Base-by-base conservation (phyloP, 495 filamentous ascomycete species). In the Xylaria grammica region DNA sequence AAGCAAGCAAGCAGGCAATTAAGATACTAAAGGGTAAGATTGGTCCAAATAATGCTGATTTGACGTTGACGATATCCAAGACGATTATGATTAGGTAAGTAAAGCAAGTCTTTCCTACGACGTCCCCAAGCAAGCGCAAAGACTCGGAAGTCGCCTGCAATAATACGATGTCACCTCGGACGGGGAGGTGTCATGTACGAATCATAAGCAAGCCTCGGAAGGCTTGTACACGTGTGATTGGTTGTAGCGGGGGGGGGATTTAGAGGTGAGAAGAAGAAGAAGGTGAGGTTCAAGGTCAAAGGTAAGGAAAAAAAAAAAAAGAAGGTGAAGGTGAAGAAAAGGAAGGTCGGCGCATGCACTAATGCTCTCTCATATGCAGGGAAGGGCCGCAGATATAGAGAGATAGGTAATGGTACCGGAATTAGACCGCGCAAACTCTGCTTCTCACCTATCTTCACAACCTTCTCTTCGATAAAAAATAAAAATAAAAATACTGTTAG, bases 61-160 rank as follows among this genome's bases (percentile, higher is more conserved):
- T 40, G 7, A 17, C 53, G n/a, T 30, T 8, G 15, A 45, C 1
- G 27, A 17, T 27, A 20, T 40, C 6, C 13, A 13, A 30, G 22
- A 64, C 34, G 11, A 20, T 20, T 17, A 45, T 20, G 51, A 26
- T 32, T 59, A 29, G n/a, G n/a, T n/a, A 46, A 32, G 30, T 30
- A 13, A 27, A 84, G 83, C 83, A 46, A 85, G 83, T 84, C 83
- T 85, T 85, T 85, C 81, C 82, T 67, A 71, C 73, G 72, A 73
- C 20, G 75, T 77, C 79, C 74, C 56, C 71, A 65, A 81, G 77
- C 79, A 82, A 85, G 81, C 83, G 83, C 83, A 85, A 85, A 85
- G 83, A 85, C 83, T 82, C 75, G 67, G 63, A 85, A 85, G 83
- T 85, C 83, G 83, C 82, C 70, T 80, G 80, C 63, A 13, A 36